Evolutionary conservation across 148 eudicot species (phyloP), one percentile per base, ranked within the genome.

Genomic region (Bassia scoparia): DNA sequence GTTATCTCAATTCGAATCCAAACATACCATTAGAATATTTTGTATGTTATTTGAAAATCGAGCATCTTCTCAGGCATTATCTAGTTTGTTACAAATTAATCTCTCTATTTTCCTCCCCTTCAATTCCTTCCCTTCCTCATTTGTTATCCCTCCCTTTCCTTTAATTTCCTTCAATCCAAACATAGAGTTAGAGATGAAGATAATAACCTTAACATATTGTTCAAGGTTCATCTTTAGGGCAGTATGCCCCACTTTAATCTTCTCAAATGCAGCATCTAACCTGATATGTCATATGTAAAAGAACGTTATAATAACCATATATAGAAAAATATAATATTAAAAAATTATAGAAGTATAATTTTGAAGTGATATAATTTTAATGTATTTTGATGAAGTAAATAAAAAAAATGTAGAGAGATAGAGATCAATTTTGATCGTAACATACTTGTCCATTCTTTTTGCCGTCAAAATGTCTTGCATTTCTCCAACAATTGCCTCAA

Each of bases 131-230:
- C n/a, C n/a, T n/a, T n/a, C n/a, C n/a, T n/a, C n/a, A n/a, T n/a
- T n/a, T n/a, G n/a, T n/a, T n/a, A n/a, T n/a, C n/a, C n/a, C n/a
- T n/a, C n/a, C n/a, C n/a, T n/a, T n/a, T n/a, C n/a, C n/a, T n/a
- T n/a, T n/a, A n/a, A n/a, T n/a, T n/a, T n/a, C n/a, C n/a, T n/a
- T n/a, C n/a, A n/a, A n/a, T n/a, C n/a, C n/a, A n/a, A n/a, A n/a
- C n/a, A n/a, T n/a, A n/a, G n/a, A n/a, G 65, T 20, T 9, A 35
- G 68, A 61, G 61, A 41, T 18, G 37, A 15, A 1, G 20, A 61
- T 17, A 75, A 20, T 20, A 54, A 67, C 77, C 73, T 67, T 69
- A 12, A 50, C 68, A 61, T 78, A 78, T 13, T 77, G 77, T 52
- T 60, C 77, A 21, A 78, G 49, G 30, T n/a, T 53, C 20, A 29